Evolutionary conservation across 805 yeast genomes (phyloP), one percentile per base, ranked within the genome.

Genomic region (Nakazawaea populi): DNA sequence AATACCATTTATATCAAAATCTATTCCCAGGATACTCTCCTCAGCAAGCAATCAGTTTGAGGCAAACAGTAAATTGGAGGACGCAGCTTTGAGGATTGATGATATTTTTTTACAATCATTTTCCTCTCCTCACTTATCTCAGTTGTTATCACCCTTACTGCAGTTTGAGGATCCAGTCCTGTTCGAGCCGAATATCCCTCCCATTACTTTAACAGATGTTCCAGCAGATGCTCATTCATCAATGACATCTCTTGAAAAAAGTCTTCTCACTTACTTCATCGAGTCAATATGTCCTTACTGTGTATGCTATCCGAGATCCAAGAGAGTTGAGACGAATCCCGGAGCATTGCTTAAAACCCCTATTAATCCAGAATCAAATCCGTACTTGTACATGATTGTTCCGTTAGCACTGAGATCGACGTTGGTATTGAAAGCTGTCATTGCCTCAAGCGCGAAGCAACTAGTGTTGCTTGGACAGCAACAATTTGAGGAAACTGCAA

Each of bases 371-470:
- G 64, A 65, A 32, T 42, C 52, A 4, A 71, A 72, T 42, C 77
- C 76, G 1, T 72, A 71, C 52, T 55, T 71, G 12, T 61, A 68
- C 43, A 52, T 70, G 34, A 61, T 72, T 7, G 69, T 66, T 0
- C 77, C 77, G 5, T 55, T 71, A 44, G 69, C 74, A 1, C 56
- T 58, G 34, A 54, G 56, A 11, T 70, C 73, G 0, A 51, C 55
- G 12, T 55, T 70, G 14, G 64, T 73, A 4, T 61, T 66, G 62
- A 64, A 68, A 42, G 57, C 69, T 0, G 53, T 72, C 4, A 58
- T 69, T 4, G 71, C 74, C 0, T 64, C 73, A 5, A 62, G 71
- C 40, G 73, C 75, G 4, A 61, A 65, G 6, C 72, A 71, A 54
- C 47, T 68, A 8, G 60, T 59, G 4, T 53, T 70, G 1, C 46